These are phyloP conservation scores for Penicillium sp. DNA, from an alignment of 2,329 filamentous ascomycete genomes.

Conservation along the genomic window DNA sequence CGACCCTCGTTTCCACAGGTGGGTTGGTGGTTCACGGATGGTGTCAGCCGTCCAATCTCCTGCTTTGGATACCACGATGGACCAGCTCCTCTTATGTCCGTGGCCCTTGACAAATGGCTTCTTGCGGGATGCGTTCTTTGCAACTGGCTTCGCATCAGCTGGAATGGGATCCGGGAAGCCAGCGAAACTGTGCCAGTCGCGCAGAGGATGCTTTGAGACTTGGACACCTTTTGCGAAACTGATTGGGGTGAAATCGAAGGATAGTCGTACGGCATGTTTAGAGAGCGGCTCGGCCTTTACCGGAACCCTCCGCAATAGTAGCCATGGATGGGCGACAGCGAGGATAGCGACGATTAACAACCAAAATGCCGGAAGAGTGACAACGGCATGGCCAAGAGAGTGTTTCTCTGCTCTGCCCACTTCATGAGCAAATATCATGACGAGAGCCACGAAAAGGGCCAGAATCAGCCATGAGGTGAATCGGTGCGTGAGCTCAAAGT, in stretches of 20 bases:
- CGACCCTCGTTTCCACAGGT: conserved; percentile 67
- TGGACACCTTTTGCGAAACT: conserved; percentile 56
- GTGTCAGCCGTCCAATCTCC: conserved; percentile 69
- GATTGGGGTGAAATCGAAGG: conserved; percentile 63
- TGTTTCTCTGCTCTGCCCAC: conserved; percentile 33
- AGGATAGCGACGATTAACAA: conserved; percentile 62
- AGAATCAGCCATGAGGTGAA: conserved; percentile 68
- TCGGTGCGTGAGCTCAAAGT: conserved; percentile 68
- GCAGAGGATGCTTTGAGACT: conserved; percentile 59
- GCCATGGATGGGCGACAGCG: conserved; percentile 69
- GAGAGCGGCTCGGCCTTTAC: conserved; percentile 68
- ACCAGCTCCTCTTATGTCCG: conserved; percentile 11
- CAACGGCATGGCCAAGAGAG: conserved; percentile 38
- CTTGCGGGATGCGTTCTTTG: neutral
- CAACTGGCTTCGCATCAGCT: neutral
- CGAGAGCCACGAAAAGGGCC: conserved; percentile 62
- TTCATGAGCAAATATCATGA: conserved; percentile 52
- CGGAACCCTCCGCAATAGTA: conserved; percentile 63
- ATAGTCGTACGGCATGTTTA: conserved; percentile 66
- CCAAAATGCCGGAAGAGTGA: conserved; percentile 60
- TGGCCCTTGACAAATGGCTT: conserved; percentile 3
- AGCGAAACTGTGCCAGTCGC: conserved; percentile 76
- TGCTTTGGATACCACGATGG: conserved; percentile 61
- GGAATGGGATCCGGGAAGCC: conserved; percentile 59
- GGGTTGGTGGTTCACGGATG: conserved; percentile 59